Percentiles rank a stretch among this genome's conserved stretches.
These are phyloP conservation scores for Zychaea mexicana DNA, from an alignment of 371 early-diverging fungal species.

Conservation along the genomic window DNA sequence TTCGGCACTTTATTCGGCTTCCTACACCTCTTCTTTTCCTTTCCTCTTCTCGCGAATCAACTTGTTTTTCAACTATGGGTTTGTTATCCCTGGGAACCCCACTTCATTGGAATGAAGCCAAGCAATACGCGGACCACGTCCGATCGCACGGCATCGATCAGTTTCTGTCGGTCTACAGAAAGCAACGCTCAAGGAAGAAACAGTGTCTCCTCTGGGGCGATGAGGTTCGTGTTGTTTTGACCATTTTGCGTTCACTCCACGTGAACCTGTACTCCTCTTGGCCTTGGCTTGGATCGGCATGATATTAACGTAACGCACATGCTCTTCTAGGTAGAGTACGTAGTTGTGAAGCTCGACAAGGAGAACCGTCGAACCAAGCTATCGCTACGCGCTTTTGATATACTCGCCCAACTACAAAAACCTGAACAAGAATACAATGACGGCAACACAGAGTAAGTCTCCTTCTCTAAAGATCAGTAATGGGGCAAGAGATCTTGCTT, in stretches of 20 bases:
- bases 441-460: constrained; percentile 38
- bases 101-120: constrained; percentile 91
- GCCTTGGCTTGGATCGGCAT: background rate
- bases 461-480: no score
- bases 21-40: background rate
- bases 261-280: no score
- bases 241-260: background rate
- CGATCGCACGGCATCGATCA: constrained; percentile 92
- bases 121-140: constrained; percentile 85
- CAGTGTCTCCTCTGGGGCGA: constrained; percentile 95
- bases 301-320: background rate
- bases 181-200: constrained; percentile 74
- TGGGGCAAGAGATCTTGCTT: no score
- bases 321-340: constrained; percentile 85
- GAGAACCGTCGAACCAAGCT: constrained; percentile 71
- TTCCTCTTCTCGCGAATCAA: constrained; percentile 7
- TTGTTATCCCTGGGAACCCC: constrained; percentile 95
- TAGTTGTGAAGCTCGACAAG: constrained; percentile 84
- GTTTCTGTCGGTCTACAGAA: constrained; percentile 87
- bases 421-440: constrained; percentile 67
- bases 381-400: constrained; percentile 83
- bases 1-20: background rate
- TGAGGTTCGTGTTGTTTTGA: constrained; percentile 68
- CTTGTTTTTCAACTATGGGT: constrained; percentile 70
- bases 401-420: constrained; percentile 75